Base-by-base conservation (phyloP, 768 basidiomycete species). In the Naematelia encephala region DNA sequence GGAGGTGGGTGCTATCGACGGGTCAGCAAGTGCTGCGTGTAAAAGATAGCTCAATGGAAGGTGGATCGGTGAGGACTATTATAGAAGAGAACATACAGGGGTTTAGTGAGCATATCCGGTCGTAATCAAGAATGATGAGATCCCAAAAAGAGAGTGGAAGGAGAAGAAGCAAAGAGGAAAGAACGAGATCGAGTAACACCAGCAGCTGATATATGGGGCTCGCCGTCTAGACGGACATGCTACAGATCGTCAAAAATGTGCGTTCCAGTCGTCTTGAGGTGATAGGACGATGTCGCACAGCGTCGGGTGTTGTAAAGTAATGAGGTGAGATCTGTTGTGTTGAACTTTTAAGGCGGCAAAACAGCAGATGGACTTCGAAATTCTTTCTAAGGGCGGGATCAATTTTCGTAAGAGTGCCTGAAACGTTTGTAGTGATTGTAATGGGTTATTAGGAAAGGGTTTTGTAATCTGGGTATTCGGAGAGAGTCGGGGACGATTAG, bases 1-100 rank as follows among this genome's bases (percentile, higher is more conserved):
- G 75, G 55, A 76, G 61, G 68, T 76, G 75, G 44, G 69, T 63
- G 47, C 73, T 76, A 61, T 29, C 34, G 34, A 16, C 11, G n/a
- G 42, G 25, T 60, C 26, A 52, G 59, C 50, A 25, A 23, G 12
- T 3, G n/a, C 16, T 5, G 5, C n/a, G 46, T 28, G 16, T n/a
- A n/a, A n/a, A n/a, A n/a, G n/a, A n/a, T n/a, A n/a, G n/a, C n/a
- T n/a, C n/a, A n/a, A n/a, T n/a, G n/a, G n/a, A n/a, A n/a, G n/a
- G n/a, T n/a, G n/a, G n/a, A n/a, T n/a, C n/a, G n/a, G n/a, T n/a
- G 26, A 46, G 26, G 22, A 27, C 47, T 1, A 22, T 4, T 23
- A 27, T 26, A 2, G 48, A n/a, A 1, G 28, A 22, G 39, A n/a
- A 54, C 63, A 26, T 50, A 61, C 63, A 64, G 43, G 5, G 63